Base-by-base conservation (phyloP, 2,329 filamentous ascomycete genomes). In the Ophiocordyceps robertsii region DNA sequence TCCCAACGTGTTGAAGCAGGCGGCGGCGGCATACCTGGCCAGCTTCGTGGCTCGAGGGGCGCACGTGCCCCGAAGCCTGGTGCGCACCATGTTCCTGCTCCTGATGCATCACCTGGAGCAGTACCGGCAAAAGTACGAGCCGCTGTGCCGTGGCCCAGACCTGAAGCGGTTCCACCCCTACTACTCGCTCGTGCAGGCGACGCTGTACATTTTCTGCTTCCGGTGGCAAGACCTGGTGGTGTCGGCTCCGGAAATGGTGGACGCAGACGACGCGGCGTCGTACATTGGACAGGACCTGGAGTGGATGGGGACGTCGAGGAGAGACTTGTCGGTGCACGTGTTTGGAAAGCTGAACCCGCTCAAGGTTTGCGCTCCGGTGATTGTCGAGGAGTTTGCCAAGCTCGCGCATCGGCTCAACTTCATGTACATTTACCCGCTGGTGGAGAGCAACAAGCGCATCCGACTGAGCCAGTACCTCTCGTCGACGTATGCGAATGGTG, bases 141-240 rank as follows among this genome's bases (percentile, higher is more conserved):
- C 73, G 6, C 68, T 72, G 29, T 94, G 88, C 58, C 80, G 79
- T 14, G 88, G 87, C 3, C 92, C 92, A 0, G 88, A 98, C 58
- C 73, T 93, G 44, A 80, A 82, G 47, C 80, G 83, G 38, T 95
- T 90, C 57, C 78, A 80, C 39, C 77, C 83, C 13, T 95, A 93
- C 63, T 95, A 95, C 60, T 80, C 84, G 16, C 78, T 88, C 39
- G 79, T 84, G n/a, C 89, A 95, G 61, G 88, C 88, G 1, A 70
- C 93, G 3, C 74, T 95, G 21, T 95, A 95, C 66, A 90, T 94
- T 45, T 95, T 94, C 57, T 98, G 92, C 68, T 98, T 98, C 69
- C 81, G 92, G 43, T 98, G 92, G 92, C 82, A 87, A 47, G 90
- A 96, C 55, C 70, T 98, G 38, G 82, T 86, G 43, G 68, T 75